Base-by-base conservation (phyloP, 371 early-diverging fungal species). In the Mucor piriformis region DNA sequence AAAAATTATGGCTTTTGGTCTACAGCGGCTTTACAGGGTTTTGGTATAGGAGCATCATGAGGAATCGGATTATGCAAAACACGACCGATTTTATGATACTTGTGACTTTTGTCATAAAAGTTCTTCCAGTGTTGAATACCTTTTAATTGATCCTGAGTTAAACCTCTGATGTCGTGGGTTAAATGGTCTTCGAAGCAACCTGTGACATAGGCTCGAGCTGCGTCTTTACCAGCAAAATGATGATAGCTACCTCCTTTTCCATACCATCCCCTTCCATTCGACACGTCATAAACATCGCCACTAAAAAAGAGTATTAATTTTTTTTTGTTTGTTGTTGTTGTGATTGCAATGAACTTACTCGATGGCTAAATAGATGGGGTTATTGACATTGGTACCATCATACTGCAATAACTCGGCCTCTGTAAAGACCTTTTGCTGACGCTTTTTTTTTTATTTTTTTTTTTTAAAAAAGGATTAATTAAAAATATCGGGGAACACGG, bases 191-290 rank as follows among this genome's bases (percentile, higher is more conserved):
- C 59, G 65, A 93, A 92, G 71, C 98, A 98, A 29, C 96, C 96
- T 1, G 98, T 97, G 16, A 92, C 91, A 70, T 91, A 98, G 2
- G 97, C 96, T 40, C 97, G 79, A 4, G 94, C 88, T 4, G 95
- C 95, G 70, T 96, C 98, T 59, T 84, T 83, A 2, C 97, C 98
- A 12, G 96, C 90, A 81, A 98, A 98, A 59, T 94, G 85, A 37
- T 83, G 64, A 72, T 98, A 98, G 16, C 92, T 86, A 25, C 85
- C 87, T 8, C 93, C 94, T 66, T 84, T 83, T 7, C 89, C 88
- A 63, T 97, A 97, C 83, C 89, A 92, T 0, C 78, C 79, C 13
- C 79, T 60, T 16, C 90, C 88, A 2, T 54, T 49, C 0, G 91
- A 77, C 7, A 97, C 96, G 72, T 96, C 96, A 75, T 87, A 96